Base-by-base conservation (phyloP, 2,329 filamentous ascomycete genomes). In the Aspergillus quadricinctus region DNA sequence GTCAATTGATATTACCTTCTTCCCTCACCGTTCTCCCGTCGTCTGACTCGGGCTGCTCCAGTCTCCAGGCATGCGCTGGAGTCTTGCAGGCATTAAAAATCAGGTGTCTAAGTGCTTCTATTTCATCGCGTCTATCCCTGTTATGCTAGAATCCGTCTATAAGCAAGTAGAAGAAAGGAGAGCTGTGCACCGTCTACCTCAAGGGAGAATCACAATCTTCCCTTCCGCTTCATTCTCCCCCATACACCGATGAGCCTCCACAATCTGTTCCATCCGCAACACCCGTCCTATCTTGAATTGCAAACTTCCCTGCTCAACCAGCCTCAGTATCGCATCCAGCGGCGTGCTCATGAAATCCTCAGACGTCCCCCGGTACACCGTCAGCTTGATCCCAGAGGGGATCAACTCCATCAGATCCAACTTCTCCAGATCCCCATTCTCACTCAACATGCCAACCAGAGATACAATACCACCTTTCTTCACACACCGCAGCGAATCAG, bases 371-470 rank as follows among this genome's bases (percentile, higher is more conserved):
- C 57, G 52, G 61, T 80, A 80, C 0, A 62, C 64, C 3, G 78
- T 80, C 57, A 80, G 59, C 56, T 67, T 72, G 7, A 76, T 72
- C 10, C 66, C 67, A 1, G 64, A 67, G 0, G 77, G 77, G 40
- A 80, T 77, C 4, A 65, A 56, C 17, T 69, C 75, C 75, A 80
- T 78, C 1, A 77, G 76, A 53, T 67, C 69, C 54, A 78, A 74
- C 7, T 72, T 61, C 4, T 75, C 63, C 28, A 75, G 60, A 4
- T 54, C 58, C 77, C 77, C 79, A 45, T 70, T 68, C 53, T 77
- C 74, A 4, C 76, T 76, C 11, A 79, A 75, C 28, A 78, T 78
- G 1, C 78, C 79, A 0, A 75, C 72, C 72, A 80, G 71, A 57
- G 77, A 80, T 1, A 79, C 74, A 21, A 72, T 73, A 0, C 78